phyloP scores from a whole-genome alignment of 805 yeast species.

The Jamesozyma lodderae region DNA sequence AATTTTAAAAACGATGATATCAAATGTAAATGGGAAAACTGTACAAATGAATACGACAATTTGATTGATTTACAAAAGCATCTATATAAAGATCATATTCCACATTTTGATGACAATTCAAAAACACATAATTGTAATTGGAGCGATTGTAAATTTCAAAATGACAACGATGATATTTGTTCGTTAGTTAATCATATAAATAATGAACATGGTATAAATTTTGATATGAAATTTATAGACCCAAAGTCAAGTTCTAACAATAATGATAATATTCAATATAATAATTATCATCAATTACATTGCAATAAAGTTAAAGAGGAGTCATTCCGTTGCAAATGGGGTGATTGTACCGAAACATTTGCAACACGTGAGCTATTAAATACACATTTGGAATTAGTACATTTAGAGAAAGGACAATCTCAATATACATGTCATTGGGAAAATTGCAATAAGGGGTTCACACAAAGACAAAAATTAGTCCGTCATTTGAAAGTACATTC shows the following conservation, averaged over 20 bases:
- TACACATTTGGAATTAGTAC: constrained; percentile 56
- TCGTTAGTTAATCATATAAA: constrained; percentile 53
- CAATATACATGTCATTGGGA: constrained; percentile 69
- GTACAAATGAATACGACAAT: constrained; percentile 34
- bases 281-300: constrained; percentile 4
- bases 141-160: constrained; percentile 56
- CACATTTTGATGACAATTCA: constrained; percentile 14
- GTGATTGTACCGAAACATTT: constrained; percentile 44
- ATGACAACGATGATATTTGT: constrained; percentile 44
- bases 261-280: not conserved
- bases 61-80: constrained; percentile 42
- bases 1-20: constrained; percentile 25
- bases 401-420: constrained; percentile 67
- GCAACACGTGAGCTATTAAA: constrained; percentile 52
- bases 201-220: constrained; percentile 35
- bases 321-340: constrained; percentile 24
- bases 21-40: constrained; percentile 63
- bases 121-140: constrained; percentile 50
- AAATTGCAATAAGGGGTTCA: constrained; percentile 63
- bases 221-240: constrained; percentile 23
- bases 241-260: constrained; percentile 2
- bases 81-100: constrained; percentile 40
- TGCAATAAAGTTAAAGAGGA: not conserved
- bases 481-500: constrained; percentile 89
- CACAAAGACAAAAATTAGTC: constrained; percentile 76